A percentile compares a stretch with the other conserved stretches of the same genome.
phyloP scores from a whole-genome alignment of 495 filamentous ascomycete species.

The Aspergillus saccharolyticus region DNA sequence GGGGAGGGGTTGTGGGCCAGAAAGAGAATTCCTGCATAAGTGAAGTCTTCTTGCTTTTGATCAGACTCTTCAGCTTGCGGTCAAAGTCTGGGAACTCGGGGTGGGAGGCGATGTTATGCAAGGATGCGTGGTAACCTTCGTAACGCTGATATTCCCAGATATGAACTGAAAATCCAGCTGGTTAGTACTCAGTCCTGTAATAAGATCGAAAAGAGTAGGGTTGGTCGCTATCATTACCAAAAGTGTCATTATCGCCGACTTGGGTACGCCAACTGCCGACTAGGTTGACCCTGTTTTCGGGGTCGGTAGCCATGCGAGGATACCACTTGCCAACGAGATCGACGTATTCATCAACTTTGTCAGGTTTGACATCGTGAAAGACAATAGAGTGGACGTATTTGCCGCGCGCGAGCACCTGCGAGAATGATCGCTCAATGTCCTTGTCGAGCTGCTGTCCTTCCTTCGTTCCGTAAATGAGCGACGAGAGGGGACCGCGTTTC shows the following conservation, averaged over 20 bases:
- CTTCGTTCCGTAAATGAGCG: constrained; percentile 91
- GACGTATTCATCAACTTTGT: constrained; percentile 92
- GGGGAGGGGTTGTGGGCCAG: constrained; percentile 93
- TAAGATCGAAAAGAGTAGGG: not conserved
- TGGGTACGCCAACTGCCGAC: constrained; percentile 98
- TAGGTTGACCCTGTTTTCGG: constrained; percentile 88
- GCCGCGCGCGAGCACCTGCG: constrained; percentile 85
- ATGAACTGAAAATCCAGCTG: constrained; percentile 55
- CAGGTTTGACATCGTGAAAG: constrained; percentile 92
- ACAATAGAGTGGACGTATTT: constrained; percentile 99
- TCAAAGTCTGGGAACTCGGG: constrained; percentile 81
- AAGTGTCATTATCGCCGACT: constrained; percentile 95
- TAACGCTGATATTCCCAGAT: constrained; percentile 99
- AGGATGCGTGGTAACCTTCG: constrained; percentile 87
- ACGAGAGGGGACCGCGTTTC: constrained; percentile 50
- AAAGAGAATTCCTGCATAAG: constrained; percentile 99
- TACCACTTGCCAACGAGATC: constrained; percentile 91
- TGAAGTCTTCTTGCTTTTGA: constrained; percentile 77
- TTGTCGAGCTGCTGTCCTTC: constrained; percentile 88
- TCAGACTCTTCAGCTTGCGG: constrained; percentile 69
- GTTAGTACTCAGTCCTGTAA: constrained; percentile 6
- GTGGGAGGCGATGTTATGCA: constrained; percentile 74
- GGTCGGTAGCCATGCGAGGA: constrained; percentile 71
- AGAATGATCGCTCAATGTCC: constrained; percentile 92
- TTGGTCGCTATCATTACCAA: constrained; percentile 55